phyloP scores from a whole-genome alignment of 768 basidiomycete genomes.

The Psilocybe sp. region DNA sequence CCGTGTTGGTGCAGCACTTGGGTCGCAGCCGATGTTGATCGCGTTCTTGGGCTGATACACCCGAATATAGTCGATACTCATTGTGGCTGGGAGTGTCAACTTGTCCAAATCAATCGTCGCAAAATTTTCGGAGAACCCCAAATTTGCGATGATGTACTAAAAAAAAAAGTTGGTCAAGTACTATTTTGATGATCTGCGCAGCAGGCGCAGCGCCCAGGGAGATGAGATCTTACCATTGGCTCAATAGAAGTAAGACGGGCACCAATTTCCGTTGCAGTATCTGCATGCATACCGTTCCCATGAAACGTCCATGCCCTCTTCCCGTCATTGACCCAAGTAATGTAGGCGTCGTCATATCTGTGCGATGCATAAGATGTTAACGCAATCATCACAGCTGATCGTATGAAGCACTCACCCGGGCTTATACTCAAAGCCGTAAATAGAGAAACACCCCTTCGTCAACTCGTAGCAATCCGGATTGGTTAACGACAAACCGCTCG shows the following conservation, averaged over 20 bases:
- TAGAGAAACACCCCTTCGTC: constrained; percentile 22
- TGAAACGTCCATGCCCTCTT: constrained; percentile 64
- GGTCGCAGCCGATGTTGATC: constrained; percentile 79
- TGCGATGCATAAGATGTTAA: background rate
- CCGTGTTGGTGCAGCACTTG: constrained; percentile 65
- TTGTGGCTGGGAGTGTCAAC: constrained; percentile 60
- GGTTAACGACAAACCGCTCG: constrained; percentile 61
- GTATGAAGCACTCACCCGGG: constrained; percentile 34
- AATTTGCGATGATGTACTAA: constrained; percentile 53
- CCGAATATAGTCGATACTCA: constrained; percentile 81
- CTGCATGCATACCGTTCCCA: constrained; percentile 54
- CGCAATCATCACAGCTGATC: background rate
- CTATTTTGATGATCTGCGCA: background rate
- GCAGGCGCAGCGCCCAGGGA: background rate
- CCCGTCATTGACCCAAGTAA: constrained; percentile 70
- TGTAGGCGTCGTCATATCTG: constrained; percentile 44
- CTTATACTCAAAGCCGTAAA: constrained; percentile 49
- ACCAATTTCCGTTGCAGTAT: constrained; percentile 48
- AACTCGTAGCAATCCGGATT: constrained; percentile 65
- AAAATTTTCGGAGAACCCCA: constrained; percentile 79
- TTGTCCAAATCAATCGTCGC: constrained; percentile 56
- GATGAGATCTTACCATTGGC: constrained; percentile 54
- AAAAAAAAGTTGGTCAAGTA: background rate
- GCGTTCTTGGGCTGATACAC: constrained; percentile 74
- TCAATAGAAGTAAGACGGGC: constrained; percentile 68